Conservation (phyloP, 345 rosid species). For the Atalantia buxifolia region DNA sequence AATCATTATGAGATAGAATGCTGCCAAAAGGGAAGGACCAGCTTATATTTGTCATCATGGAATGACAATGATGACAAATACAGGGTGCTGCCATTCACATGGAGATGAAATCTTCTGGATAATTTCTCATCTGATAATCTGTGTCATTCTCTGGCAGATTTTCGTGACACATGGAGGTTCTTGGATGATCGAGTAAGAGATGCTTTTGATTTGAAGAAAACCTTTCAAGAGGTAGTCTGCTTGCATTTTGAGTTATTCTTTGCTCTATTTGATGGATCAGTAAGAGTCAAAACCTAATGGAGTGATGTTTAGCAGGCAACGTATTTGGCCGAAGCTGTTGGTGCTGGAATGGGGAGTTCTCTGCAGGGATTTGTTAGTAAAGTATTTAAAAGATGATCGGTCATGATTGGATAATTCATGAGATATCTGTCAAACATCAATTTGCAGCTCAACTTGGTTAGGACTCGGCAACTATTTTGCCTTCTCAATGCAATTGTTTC, state of each 20-base stretch:
- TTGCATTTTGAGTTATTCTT: not conserved
- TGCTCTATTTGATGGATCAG: not conserved
- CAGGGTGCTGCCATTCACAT: not conserved
- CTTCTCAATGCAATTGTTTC: not conserved
- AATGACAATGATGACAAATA: no score
- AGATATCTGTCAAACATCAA: not conserved
- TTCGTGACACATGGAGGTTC: slow-evolving; percentile 76
- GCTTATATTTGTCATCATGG: not conserved
- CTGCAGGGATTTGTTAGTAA: slow-evolving; percentile 67
- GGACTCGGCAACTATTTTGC: not conserved
- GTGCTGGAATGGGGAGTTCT: slow-evolving; percentile 86
- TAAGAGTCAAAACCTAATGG: not conserved
- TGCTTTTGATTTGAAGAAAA: slow-evolving; percentile 84
- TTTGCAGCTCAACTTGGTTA: not conserved
- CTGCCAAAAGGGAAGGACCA: not conserved
- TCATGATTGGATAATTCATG: not conserved
- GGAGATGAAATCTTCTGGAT: not conserved
- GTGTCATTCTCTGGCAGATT: slow-evolving; percentile 38
- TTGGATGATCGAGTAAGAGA: slow-evolving; percentile 81
- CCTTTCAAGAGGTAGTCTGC: slow-evolving; percentile 76
- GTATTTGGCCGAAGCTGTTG: slow-evolving; percentile 82
- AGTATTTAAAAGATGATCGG: slow-evolving; percentile 40
- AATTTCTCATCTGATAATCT: not conserved
- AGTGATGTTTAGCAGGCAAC: slow-evolving; percentile 53
- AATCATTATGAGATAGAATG: not conserved